These are phyloP conservation scores for Trapa incisa DNA, from an alignment of 345 rosid genomes.

Conservation along the genomic window DNA sequence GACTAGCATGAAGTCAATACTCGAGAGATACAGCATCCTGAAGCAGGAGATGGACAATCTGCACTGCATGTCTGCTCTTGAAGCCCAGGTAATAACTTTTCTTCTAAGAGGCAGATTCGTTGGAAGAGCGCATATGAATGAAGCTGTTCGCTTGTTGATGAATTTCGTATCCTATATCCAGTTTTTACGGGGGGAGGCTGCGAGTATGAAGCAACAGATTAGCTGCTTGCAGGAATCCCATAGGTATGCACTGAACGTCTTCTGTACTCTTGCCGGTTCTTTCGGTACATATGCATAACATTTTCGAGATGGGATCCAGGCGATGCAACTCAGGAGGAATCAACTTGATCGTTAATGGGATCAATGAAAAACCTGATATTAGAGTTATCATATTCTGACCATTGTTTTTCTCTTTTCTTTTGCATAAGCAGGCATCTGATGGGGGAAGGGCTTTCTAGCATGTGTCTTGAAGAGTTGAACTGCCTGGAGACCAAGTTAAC, in stretches of 20 bases:
- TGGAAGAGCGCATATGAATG: too few relatives aligned
- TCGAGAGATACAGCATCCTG: slow-evolving; percentile 8
- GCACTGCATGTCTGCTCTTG: not conserved
- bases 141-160: too few relatives aligned
- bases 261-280: too few relatives aligned
- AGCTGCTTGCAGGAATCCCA: slow-evolving; percentile 7
- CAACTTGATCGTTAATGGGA: too few relatives aligned
- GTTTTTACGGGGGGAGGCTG: slow-evolving; percentile 3
- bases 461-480: slow-evolving; percentile 6
- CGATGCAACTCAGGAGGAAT: too few relatives aligned
- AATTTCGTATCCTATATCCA: not conserved
- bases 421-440: slow-evolving; percentile 6
- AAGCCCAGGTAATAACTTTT: slow-evolving; percentile 5
- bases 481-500: slow-evolving; percentile 4
- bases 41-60: slow-evolving; percentile 7
- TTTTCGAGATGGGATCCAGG: too few relatives aligned
- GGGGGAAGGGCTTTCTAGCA: slow-evolving; percentile 8
- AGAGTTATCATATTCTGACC: not conserved
- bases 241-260: not conserved
- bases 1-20: slow-evolving; percentile 8
- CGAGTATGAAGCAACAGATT: slow-evolving; percentile 4
- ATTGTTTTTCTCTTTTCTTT: not conserved
- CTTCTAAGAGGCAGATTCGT: too few relatives aligned
- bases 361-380: too few relatives aligned
- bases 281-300: too few relatives aligned